Evolutionary conservation across 176 grass and related monocot species (phyloP).

Genomic region (Puccinellia tenuiflora): DNA sequence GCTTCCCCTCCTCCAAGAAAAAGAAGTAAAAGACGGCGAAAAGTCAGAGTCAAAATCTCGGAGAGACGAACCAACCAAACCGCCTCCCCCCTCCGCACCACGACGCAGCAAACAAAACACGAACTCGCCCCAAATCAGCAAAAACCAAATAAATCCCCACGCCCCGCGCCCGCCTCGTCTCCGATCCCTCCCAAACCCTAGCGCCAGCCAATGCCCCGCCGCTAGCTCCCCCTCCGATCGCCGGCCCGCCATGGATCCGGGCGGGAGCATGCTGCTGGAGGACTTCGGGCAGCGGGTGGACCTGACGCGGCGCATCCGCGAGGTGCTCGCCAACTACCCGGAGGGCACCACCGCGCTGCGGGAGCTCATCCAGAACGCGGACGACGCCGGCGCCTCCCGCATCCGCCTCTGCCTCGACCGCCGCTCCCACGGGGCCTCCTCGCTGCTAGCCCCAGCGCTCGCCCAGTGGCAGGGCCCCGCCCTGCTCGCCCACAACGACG

Average conservation of each 20-base stretch:
- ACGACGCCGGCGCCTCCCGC: slow-evolving; percentile 70
- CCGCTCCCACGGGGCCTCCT: slow-evolving; percentile 48
- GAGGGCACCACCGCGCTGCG: slow-evolving; percentile 87
- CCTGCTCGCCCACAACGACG: slow-evolving; percentile 74
- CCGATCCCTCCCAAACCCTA: slow-evolving; percentile 14
- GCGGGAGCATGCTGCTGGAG: slow-evolving; percentile 47
- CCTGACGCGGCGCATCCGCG: slow-evolving; percentile 86
- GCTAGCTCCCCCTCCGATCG: slow-evolving; percentile 2
- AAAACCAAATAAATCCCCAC: not conserved
- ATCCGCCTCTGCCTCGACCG: slow-evolving; percentile 94
- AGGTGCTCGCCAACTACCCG: slow-evolving; percentile 89
- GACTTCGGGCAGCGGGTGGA: slow-evolving; percentile 93
- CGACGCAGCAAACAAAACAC: not conserved
- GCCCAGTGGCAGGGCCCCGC: slow-evolving; percentile 92
- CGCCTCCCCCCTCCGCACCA: not conserved
- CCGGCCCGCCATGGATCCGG: slow-evolving; percentile 18
- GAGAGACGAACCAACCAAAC: not conserved
- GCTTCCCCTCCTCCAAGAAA: not conserved
- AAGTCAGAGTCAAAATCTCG: slow-evolving; percentile 10
- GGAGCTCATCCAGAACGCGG: slow-evolving; percentile 93
- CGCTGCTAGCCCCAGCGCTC: slow-evolving; percentile 63
- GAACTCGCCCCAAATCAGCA: slow-evolving; percentile 26
- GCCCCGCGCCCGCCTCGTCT: not conserved
- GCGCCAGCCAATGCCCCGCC: slow-evolving; percentile 13
- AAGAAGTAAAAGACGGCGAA: not conserved